Evolutionary conservation across 371 early-diverging fungal genomes (phyloP), one percentile per base, ranked within the genome.

Genomic region (Mortierella sp.): DNA sequence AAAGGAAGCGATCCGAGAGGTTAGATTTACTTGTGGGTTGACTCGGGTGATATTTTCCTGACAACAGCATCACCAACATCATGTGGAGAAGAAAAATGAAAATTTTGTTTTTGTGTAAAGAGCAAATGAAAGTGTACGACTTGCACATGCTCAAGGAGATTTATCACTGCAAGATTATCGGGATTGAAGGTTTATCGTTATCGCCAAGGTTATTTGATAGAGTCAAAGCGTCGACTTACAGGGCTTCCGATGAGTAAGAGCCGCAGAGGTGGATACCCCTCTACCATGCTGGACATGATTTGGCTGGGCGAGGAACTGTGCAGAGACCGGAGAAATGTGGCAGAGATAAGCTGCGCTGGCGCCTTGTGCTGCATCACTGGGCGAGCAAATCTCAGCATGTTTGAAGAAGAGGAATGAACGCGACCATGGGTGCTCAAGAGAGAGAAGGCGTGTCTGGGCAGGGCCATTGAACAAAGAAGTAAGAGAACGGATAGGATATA

Each of bases 171-270:
- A 26, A 30, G 58, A 58, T 52, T 35, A 58, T 58, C 26, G 16
- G 18, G 58, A 32, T 58, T 6, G 20, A 1, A 35, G 20, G 4
- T 12, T 37, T 60, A 60, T 32, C 10, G 14, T n/a, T 60, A n/a
- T 37, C 32, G 20, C 32, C 32, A 28, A 24, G 18, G 5, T 10
- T n/a, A 37, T n/a, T 35, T 60, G 37, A 18, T 16, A 58, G n/a
- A 57, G 24, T 57, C 32, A 32, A 37, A 60, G 60, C 60, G 37
- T 20, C 10, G 22, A 66, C 86, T 67, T 88, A 90, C 90, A 55
- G 91, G 91, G 73, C 91, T 88, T 32, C 91, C 91, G 26, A 90
- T 84, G 30, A 90, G 86, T 63, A 90, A 78, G 22, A 90, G 83
- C 45, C 91, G 83, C 24, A 90, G 76, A 22, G 91, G 88, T 26